Evolutionary conservation across 75 land plant species (phyloP), one percentile per base, ranked within the genome.

Genomic region (Selaginella tamariscina): DNA sequence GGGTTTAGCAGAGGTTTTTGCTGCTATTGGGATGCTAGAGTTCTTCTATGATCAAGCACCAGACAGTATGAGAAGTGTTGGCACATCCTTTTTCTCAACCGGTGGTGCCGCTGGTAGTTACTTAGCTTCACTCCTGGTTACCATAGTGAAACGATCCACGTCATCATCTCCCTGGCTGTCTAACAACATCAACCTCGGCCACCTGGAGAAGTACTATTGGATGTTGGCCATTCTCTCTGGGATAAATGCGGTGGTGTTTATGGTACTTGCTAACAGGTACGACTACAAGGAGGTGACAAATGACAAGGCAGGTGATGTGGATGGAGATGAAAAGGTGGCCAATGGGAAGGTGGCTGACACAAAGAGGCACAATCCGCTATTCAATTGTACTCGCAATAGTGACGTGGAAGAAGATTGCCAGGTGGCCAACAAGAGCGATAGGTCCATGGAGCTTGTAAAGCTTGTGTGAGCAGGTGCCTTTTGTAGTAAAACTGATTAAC

Each of bases 11-110:
- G 98, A 93, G 69, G 85, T 88, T 2, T 93, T 93, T 68, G 83
- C 86, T 0, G 84, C 81, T 62, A 77, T 84, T 24, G 98, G 94
- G 11, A 88, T 83, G 66, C 60, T 92, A 56, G 92, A 92, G 63
- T 92, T 88, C 66, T 92, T 84, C 85, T 92, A 92, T 68, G 92
- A 87, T 54, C 96, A 87, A 65, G 75, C 86, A 0, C 96, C 91
- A 0, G 91, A 91, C 27, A 85, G 91, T 79, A 87, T 91, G 88
- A 79, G 86, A 44, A 87, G 96, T 71, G 81, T 82, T 0, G 88
- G 86, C 24, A 78, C 77, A 0, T 86, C 90, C 0, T 57, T 91
- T 29, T 91, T 85, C 68, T 87, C 85, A 78, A 70, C 71, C 0
- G 39, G 87, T 31, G 78, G 80, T 26, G 91, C 86, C 26, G 39